Base-by-base conservation (phyloP, 164 flowering plant species). In the Nelumbo lutea region DNA sequence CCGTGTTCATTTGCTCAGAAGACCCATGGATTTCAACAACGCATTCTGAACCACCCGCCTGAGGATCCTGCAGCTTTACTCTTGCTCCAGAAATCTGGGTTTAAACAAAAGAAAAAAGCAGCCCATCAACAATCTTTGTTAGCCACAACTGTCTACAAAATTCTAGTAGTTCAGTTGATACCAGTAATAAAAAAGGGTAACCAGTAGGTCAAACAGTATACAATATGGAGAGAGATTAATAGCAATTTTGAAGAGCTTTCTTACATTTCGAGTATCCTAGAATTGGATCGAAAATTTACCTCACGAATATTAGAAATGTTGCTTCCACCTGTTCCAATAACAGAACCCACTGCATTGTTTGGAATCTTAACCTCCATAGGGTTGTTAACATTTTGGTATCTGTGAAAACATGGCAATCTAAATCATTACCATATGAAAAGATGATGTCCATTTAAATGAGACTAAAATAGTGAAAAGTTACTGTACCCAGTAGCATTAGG, bases 401-500 rank as follows among this genome's bases (percentile, higher is more conserved):
- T 87, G 80, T 27, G 42, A 69, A 44, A 7, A 68, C 9, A 11
- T 7, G 5, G n/a, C 4, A 5, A 42, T 59, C n/a, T 59, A 38
- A 56, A 64, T 59, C 50, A 65, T 43, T 27, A 57, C 1, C 4
- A 68, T 14, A n/a, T n/a, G 40, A 64, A 63, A 70, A 4, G 48
- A 50, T 47, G 14, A 76, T 10, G 62, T 41, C 41, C 15, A 62
- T 50, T 41, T 1, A 48, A 65, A 47, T 51, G 41, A 41, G 40
- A 51, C 5, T 42, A n/a, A 27, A 66, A 61, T 38, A 9, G 51
- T 47, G 51, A 39, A 55, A 59, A 27, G 27, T 51, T 58, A 69
- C 60, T 69, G 47, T 83, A 87, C 91, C 84, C 71, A 62, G 82
- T 15, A 62, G 80, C 81, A 75, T 74, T 63, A 59, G 87, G 65